A percentile compares a stretch with the other conserved stretches of the same genome.
Evolutionary conservation across 2,329 filamentous ascomycete species (phyloP).

Genomic region (Aureobasidium sp.): DNA sequence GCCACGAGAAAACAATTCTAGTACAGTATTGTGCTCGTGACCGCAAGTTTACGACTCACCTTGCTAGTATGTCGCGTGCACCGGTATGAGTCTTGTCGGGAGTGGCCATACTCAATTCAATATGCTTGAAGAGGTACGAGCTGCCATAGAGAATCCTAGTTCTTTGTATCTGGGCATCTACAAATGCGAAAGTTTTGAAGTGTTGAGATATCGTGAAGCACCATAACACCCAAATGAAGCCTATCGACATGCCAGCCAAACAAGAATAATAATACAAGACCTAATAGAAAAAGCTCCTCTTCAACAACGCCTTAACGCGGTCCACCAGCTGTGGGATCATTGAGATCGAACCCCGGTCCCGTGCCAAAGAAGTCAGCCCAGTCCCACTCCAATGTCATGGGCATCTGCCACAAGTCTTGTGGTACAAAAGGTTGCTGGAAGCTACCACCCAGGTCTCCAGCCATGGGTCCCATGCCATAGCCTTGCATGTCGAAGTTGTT

Average conservation of each 20-base stretch:
- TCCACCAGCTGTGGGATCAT: neutral
- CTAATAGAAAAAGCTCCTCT: neutral
- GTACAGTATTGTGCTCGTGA: too few relatives aligned
- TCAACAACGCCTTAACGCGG: neutral
- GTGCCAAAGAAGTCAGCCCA: constrained; percentile 45
- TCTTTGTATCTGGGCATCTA: too few relatives aligned
- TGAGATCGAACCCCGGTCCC: constrained; percentile 13
- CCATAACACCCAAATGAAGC: neutral
- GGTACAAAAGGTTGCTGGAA: constrained; percentile 86
- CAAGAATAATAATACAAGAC: neutral
- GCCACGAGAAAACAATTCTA: too few relatives aligned
- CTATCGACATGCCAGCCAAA: neutral
- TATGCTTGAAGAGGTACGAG: too few relatives aligned
- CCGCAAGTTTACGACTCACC: too few relatives aligned
- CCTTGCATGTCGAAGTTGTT: constrained; percentile 18
- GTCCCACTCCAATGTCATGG: constrained; percentile 92
- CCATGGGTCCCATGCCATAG: neutral
- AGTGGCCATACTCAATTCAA: too few relatives aligned
- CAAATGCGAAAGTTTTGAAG: too few relatives aligned
- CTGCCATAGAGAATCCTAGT: too few relatives aligned
- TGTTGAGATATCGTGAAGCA: neutral
- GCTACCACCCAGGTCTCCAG: constrained; percentile 28
- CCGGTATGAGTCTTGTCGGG: too few relatives aligned
- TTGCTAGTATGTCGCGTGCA: too few relatives aligned
- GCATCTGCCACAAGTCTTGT: constrained; percentile 90